Conservation (phyloP, 805 yeast genomes). For the Candida methanosorbosa region DNA sequence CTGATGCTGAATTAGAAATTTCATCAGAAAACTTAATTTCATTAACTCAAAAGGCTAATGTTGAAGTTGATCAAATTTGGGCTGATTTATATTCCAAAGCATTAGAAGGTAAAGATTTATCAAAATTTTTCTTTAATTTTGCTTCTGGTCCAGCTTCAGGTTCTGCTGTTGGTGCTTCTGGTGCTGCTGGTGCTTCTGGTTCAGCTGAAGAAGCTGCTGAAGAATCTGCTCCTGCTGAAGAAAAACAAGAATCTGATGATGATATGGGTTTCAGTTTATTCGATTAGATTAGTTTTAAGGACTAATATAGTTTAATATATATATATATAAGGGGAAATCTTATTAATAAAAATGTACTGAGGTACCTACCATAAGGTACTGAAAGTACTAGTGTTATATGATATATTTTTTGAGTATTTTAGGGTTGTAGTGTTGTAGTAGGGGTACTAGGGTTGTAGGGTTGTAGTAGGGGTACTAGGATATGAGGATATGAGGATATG, state of each 20-base stretch:
- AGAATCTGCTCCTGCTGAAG: constrained; percentile 43
- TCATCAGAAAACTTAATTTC: constrained; percentile 72
- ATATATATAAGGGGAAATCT: no score
- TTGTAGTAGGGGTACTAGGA: no score
- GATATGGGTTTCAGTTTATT: constrained; percentile 91
- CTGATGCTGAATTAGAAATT: constrained; percentile 94
- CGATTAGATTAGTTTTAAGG: constrained; percentile 53
- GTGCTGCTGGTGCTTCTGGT: constrained; percentile 36
- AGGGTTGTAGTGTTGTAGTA: no score
- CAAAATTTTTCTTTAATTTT: constrained; percentile 56
- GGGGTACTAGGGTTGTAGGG: no score
- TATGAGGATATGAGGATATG: neutral
- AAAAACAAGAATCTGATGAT: constrained; percentile 62
- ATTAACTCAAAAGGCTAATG: constrained; percentile 69
- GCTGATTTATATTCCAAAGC: constrained; percentile 79
- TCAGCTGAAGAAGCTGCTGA: constrained; percentile 47
- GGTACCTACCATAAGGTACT: no score
- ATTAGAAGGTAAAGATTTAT: constrained; percentile 69
- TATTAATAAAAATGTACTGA: no score
- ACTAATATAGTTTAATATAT: no score
- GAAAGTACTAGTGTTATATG: no score
- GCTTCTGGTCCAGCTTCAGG: constrained; percentile 42
- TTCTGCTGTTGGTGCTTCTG: constrained; percentile 38
- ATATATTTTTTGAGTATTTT: no score
- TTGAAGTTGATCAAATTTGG: constrained; percentile 71